These are phyloP conservation scores for Fragaria nilgerrensis DNA, from an alignment of 306 rosid genomes.

Conservation along the genomic window DNA sequence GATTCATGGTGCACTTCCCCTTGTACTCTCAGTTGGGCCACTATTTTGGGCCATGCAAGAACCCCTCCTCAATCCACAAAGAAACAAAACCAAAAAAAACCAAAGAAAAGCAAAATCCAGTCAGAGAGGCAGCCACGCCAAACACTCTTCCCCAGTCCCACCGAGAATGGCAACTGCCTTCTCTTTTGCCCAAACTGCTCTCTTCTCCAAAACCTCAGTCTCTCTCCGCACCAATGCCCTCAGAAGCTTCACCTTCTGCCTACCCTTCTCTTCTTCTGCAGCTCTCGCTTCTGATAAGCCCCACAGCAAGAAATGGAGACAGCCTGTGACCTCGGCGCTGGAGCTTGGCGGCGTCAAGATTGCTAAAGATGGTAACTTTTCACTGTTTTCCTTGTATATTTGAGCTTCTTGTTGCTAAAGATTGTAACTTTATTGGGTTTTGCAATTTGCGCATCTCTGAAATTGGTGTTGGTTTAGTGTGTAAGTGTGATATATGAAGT, in stretches of 20 bases:
- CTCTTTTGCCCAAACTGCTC: slow-evolving; percentile 42
- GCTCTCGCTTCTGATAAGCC: slow-evolving; percentile 28
- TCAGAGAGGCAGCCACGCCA: background rate
- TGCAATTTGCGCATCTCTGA: background rate
- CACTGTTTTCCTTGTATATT: background rate
- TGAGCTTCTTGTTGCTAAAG: background rate
- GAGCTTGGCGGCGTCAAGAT: slow-evolving; percentile 80
- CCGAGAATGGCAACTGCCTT: slow-evolving; percentile 34
- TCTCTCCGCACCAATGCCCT: slow-evolving; percentile 35
- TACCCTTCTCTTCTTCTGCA: slow-evolving; percentile 51
- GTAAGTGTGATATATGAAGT: background rate
- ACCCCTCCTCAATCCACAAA: background rate
- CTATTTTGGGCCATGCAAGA: background rate
- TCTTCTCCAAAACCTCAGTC: slow-evolving; percentile 41
- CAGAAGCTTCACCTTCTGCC: slow-evolving; percentile 36
- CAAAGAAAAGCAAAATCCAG: background rate
- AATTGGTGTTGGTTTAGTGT: background rate
- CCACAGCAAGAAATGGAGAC: slow-evolving; percentile 67
- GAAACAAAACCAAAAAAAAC: background rate
- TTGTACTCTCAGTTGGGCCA: background rate
- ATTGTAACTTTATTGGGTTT: background rate
- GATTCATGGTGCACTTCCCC: too few relatives aligned
- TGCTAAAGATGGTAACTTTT: slow-evolving; percentile 56
- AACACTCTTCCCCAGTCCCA: background rate
- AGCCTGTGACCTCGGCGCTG: slow-evolving; percentile 51